These are phyloP conservation scores for Volvox africanus DNA, from an alignment of 139 green algal genomes.

Conservation along the genomic window DNA sequence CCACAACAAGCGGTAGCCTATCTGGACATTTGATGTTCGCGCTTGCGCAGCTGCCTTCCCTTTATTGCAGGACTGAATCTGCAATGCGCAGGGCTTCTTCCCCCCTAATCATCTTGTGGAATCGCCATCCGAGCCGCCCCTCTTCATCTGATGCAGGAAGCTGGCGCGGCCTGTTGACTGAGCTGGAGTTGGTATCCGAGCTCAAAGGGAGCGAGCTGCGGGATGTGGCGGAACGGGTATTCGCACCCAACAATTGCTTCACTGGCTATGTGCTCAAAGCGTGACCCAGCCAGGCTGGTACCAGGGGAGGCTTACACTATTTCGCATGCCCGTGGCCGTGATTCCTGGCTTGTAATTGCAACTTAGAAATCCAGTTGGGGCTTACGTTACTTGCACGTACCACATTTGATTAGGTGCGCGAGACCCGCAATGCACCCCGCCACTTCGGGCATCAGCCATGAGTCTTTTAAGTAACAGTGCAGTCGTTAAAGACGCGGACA, in stretches of 20 bases:
- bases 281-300: not conserved
- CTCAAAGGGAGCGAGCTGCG: not conserved
- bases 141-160: not conserved
- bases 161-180: slow-evolving; percentile 27
- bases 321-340: too few relatives aligned
- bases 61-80: not conserved
- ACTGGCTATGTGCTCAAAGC: slow-evolving; percentile 36
- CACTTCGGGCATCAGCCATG: too few relatives aligned
- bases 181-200: slow-evolving; percentile 34
- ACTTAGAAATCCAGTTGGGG: too few relatives aligned
- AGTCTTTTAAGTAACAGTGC: too few relatives aligned
- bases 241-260: slow-evolving; percentile 30
- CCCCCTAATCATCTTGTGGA: not conserved
- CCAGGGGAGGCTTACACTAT: not conserved
- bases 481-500: too few relatives aligned
- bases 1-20: too few relatives aligned
- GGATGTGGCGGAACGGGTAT: slow-evolving; percentile 15
- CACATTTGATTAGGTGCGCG: too few relatives aligned
- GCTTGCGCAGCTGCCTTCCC: not conserved
- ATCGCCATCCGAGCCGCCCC: not conserved
- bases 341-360: too few relatives aligned
- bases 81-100: not conserved
- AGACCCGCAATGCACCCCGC: too few relatives aligned
- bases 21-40: too few relatives aligned
- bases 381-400: too few relatives aligned